Percentiles rank a stretch among this genome's conserved stretches.
These are phyloP conservation scores for Laburnicola sp. DNA, from an alignment of 2,329 filamentous ascomycete genomes.

Conservation along the genomic window DNA sequence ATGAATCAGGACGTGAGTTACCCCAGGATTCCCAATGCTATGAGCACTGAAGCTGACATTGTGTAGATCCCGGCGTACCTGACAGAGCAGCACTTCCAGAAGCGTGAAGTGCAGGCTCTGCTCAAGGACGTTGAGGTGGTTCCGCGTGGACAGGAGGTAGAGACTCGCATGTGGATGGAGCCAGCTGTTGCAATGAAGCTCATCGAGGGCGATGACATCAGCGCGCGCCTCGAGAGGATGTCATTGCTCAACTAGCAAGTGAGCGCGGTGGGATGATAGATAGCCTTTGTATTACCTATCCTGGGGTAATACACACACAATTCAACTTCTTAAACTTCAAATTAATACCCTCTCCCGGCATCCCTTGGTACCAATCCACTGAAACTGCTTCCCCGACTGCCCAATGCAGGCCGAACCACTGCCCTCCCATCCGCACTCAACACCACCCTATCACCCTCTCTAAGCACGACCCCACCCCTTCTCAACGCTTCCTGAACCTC, in stretches of 20 bases:
- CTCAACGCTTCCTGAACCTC: neutral
- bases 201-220: neutral
- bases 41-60: neutral
- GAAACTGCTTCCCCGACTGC: neutral
- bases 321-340: no score
- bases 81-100: neutral
- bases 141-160: neutral
- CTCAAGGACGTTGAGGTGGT: neutral
- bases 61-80: neutral
- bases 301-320: no score
- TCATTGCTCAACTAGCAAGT: no score
- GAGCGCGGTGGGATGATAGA: no score
- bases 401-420: neutral
- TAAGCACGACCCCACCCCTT: neutral
- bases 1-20: neutral
- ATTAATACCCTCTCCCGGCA: no score
- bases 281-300: no score
- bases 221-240: no score
- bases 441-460: neutral
- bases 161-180: neutral
- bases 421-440: neutral
- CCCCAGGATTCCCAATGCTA: neutral
- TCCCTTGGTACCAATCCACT: neutral
- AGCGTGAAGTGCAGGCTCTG: neutral
- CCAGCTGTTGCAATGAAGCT: neutral